Percentiles rank a stretch among this genome's conserved stretches.
These are phyloP conservation scores for Colletotrichum karsti DNA, from an alignment of 2,329 filamentous ascomycete genomes.

Conservation along the genomic window DNA sequence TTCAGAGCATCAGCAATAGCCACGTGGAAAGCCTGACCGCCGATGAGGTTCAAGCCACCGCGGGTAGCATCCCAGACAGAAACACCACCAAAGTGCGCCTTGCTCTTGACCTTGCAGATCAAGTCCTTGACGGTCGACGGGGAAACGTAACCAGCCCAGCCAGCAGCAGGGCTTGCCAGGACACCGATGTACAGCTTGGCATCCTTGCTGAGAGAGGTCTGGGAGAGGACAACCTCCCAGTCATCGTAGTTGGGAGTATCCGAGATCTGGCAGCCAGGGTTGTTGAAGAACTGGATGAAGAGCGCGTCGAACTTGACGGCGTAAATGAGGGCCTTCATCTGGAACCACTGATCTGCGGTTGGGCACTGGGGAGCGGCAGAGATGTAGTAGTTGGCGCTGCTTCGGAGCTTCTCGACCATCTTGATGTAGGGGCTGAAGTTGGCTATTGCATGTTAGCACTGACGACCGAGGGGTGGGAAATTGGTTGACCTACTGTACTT, in stretches of 20 bases:
- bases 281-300: constrained; percentile 61
- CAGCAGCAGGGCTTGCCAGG: constrained; percentile 39
- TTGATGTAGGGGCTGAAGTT: constrained; percentile 45
- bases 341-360: constrained; percentile 34
- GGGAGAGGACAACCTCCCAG: constrained; percentile 46
- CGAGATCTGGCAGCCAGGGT: constrained; percentile 43
- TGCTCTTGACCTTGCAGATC: constrained; percentile 47
- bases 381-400: constrained; percentile 41
- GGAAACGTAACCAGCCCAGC: constrained; percentile 43
- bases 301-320: constrained; percentile 50
- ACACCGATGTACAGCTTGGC: constrained; percentile 57
- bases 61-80: constrained; percentile 55
- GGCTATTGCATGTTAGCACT: constrained; percentile 30
- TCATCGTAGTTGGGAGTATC: constrained; percentile 48
- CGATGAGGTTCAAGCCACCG: constrained; percentile 39
- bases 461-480: not conserved
- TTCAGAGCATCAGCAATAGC: constrained; percentile 45
- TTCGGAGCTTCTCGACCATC: constrained; percentile 46
- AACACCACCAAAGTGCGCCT: constrained; percentile 52
- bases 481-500: constrained; percentile 36
- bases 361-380: constrained; percentile 57
- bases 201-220: constrained; percentile 43
- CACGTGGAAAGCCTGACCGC: constrained; percentile 47
- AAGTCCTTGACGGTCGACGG: constrained; percentile 43
- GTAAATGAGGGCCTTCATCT: constrained; percentile 48